Evolutionary conservation across 2,329 filamentous ascomycete genomes (phyloP).

Genomic region (Colletotrichum trifolii): DNA sequence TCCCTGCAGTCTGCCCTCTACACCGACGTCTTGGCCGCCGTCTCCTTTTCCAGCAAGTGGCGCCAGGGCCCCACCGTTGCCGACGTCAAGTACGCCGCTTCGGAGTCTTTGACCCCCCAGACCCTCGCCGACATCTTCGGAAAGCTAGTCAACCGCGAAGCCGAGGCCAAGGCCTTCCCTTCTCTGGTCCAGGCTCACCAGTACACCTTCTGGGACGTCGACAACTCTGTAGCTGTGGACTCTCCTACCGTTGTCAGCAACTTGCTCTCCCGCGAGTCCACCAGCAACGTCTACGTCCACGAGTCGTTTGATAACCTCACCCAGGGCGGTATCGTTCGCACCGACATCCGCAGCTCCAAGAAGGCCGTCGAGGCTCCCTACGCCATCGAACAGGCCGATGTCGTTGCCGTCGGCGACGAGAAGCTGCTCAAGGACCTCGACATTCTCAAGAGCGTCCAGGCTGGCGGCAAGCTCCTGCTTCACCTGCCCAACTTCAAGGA

Average conservation of each 20-base stretch:
- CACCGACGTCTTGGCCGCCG: conserved; percentile 87
- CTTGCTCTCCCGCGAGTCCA: conserved; percentile 78
- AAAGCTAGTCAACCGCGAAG: conserved; percentile 65
- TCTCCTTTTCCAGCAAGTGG: conserved; percentile 81
- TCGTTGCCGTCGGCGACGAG: conserved; percentile 81
- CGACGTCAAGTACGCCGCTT: conserved; percentile 90
- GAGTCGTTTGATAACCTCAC: conserved; percentile 73
- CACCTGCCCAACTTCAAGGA: conserved; percentile 84
- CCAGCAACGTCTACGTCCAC: conserved; percentile 69
- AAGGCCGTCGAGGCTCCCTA: conserved; percentile 89
- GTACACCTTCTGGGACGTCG: conserved; percentile 94
- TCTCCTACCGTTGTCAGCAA: conserved; percentile 71
- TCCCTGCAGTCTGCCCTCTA: conserved; percentile 88
- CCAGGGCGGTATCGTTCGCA: conserved; percentile 82
- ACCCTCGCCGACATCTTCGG: conserved; percentile 61
- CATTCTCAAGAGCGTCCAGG: conserved; percentile 75
- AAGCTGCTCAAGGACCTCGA: conserved; percentile 82
- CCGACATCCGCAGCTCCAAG: conserved; percentile 85
- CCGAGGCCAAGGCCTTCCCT: conserved; percentile 52
- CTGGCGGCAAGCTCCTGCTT: conserved; percentile 78
- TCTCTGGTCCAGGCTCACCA: conserved; percentile 74
- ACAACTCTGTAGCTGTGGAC: conserved; percentile 74
- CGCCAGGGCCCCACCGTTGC: conserved; percentile 72
- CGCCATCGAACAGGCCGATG: conserved; percentile 80
- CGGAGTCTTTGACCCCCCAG: conserved; percentile 66